Evolutionary conservation across 2,329 filamentous ascomycete genomes (phyloP).

Genomic region (Stagonosporopsis chrysanthemi): DNA sequence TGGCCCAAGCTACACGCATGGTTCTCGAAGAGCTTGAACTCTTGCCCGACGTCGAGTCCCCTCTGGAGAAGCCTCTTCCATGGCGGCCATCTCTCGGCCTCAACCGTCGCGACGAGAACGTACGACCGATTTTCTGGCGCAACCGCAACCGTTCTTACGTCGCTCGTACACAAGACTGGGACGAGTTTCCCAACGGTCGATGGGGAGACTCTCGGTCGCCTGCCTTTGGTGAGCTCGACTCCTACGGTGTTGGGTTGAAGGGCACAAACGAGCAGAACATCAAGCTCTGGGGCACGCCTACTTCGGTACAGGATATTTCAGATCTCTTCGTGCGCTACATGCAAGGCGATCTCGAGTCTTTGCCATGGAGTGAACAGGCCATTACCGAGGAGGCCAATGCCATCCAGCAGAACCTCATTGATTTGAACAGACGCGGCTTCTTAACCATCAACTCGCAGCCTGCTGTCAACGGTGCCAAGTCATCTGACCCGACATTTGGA

Average conservation of each 20-base stretch:
- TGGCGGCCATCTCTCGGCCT: conserved; percentile 95
- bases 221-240: conserved; percentile 93
- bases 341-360: conserved; percentile 76
- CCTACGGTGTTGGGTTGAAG: conserved; percentile 91
- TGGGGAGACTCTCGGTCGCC: conserved; percentile 98
- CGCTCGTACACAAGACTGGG: conserved; percentile 95
- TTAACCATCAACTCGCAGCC: conserved; percentile 98
- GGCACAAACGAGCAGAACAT: conserved; percentile 96
- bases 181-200: conserved; percentile 97
- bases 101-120: conserved; percentile 89
- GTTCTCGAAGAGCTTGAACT: conserved; percentile 88
- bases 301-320: conserved; percentile 79
- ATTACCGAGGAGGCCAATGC: conserved; percentile 82
- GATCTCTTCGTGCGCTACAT: conserved; percentile 87
- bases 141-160: conserved; percentile 97
- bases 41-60: conserved; percentile 77
- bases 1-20: conserved; percentile 92
- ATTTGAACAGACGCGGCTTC: conserved; percentile 84
- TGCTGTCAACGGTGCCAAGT: conserved; percentile 89
- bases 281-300: conserved; percentile 90
- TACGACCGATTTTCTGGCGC: conserved; percentile 98
- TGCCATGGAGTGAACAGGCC: conserved; percentile 93
- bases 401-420: conserved; percentile 78
- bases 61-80: conserved; percentile 86
- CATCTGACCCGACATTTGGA: conserved; percentile 83